Percentiles rank a stretch among this genome's conserved stretches.
These are phyloP conservation scores for Teratosphaeriaceae sp. DNA, from an alignment of 2,329 filamentous ascomycete genomes.

Conservation along the genomic window DNA sequence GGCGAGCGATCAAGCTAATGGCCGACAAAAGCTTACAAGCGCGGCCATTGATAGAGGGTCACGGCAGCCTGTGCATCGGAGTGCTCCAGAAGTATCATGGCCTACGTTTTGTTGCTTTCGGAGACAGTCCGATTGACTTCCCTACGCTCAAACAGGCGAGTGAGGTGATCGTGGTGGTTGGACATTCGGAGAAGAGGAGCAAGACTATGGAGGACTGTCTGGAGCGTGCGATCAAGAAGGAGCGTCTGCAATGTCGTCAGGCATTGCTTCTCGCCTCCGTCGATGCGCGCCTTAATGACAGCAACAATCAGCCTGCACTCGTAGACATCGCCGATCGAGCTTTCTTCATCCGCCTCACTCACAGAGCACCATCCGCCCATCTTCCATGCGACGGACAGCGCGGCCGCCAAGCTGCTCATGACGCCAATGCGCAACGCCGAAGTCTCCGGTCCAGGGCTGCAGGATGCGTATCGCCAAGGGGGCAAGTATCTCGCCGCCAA, in stretches of 20 bases:
- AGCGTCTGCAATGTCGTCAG: constrained; percentile 41
- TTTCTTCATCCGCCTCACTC: background rate
- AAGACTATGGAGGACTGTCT: constrained; percentile 47
- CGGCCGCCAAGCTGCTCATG: constrained; percentile 45
- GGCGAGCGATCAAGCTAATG: too few species aligned
- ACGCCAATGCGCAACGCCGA: constrained; percentile 48
- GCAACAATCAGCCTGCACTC: background rate
- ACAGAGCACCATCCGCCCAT: background rate
- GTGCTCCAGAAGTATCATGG: constrained; percentile 31
- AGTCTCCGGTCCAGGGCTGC: constrained; percentile 40
- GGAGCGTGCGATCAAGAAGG: constrained; percentile 34
- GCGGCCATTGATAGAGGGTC: too few species aligned
- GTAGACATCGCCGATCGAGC: background rate
- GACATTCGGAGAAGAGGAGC: too few species aligned
- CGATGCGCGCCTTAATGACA: constrained; percentile 37
- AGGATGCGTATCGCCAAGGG: constrained; percentile 42
- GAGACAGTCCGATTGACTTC: constrained; percentile 55
- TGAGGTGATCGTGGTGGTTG: constrained; percentile 50
- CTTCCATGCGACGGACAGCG: constrained; percentile 23
- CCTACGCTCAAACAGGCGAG: constrained; percentile 51
- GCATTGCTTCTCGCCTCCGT: constrained; percentile 37
- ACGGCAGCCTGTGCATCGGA: too few species aligned
- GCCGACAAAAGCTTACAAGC: too few species aligned
- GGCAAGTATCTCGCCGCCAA: constrained; percentile 51
- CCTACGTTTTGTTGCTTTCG: constrained; percentile 49